Evolutionary conservation across 192 early-diverging fungal species (phyloP).

Genomic region (Umbelopsis vinacea): DNA sequence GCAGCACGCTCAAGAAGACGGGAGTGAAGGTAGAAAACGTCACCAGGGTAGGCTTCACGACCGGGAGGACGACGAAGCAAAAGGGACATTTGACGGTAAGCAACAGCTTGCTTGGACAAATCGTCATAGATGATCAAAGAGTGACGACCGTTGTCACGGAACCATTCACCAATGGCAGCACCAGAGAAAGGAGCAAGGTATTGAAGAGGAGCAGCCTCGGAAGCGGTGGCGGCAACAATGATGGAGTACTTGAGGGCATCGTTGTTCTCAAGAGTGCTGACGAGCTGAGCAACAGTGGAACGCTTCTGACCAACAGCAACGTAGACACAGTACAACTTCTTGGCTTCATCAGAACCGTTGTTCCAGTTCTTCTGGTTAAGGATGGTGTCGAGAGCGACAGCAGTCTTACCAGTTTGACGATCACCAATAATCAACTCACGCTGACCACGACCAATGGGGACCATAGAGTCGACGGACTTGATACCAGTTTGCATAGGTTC

Average conservation of each 20-base stretch:
- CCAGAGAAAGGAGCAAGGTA: constrained; percentile 99
- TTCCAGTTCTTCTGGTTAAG: constrained; percentile 99
- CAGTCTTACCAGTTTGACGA: constrained; percentile 99
- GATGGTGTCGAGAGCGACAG: constrained; percentile 98
- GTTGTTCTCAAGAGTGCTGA: constrained; percentile 97
- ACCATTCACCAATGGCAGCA: constrained; percentile 97
- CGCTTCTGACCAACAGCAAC: constrained; percentile 99
- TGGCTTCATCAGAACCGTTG: constrained; percentile 90
- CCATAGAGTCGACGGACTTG: constrained; percentile 99
- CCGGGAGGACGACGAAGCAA: constrained; percentile 99
- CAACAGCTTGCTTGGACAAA: constrained; percentile 99
- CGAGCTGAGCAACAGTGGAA: constrained; percentile 99
- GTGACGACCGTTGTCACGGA: constrained; percentile 99
- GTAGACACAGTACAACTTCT: constrained; percentile 99
- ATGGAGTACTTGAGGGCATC: constrained; percentile 99
- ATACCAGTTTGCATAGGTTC: constrained; percentile 99
- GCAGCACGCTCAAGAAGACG: constrained; percentile 98
- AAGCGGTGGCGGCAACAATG: constrained; percentile 98
- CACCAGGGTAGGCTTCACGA: constrained; percentile 99
- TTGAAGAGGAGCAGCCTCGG: constrained; percentile 98
- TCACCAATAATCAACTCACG: constrained; percentile 99
- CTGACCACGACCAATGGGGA: constrained; percentile 99
- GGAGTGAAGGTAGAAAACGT: constrained; percentile 99
- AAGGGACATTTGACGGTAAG: constrained; percentile 99
- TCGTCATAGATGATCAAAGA: constrained; percentile 99